Evolutionary conservation across 1,284 basidiomycete genomes (phyloP), one percentile per base, ranked within the genome.

Genomic region (Ustilago shanxiensis): DNA sequence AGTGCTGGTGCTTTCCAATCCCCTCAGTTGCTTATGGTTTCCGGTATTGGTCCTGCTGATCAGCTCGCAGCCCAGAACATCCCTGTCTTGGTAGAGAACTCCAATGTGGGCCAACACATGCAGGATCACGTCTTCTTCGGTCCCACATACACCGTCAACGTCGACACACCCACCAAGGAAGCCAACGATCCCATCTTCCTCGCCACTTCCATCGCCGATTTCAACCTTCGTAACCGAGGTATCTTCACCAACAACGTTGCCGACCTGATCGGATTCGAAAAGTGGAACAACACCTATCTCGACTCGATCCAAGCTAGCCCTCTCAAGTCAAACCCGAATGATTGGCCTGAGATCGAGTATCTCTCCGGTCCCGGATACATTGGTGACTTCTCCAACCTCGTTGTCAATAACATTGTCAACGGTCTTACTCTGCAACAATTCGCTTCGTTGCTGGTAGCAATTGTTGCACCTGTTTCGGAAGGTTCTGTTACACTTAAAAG

Each of bases 401-500:
- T 77, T 7, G 37, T 47, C 11, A 55, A 69, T 52, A 81, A 79
- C 58, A 31, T 72, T 10, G 51, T 57, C 11, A 45, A 64, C 22
- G 78, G 78, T 20, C 49, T 69, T 10, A 55, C 44, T 1, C 66
- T 77, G 7, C 67, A 78, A n/a, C 67, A 70, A 18, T 82, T 66
- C 24, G 78, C 64, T 4, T 61, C 69, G 18, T 60, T 82, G 9
- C 71, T 82, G 16, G 68, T 75, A 0, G 80, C 80, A 3, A 61
- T 82, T 14, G 77, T 82, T 2, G 71, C 76, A 0, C 86, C 86
- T 0, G 63, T 69, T 35, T 84, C 82, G 24, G 44, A 66, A 7
- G 89, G 89, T 0, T 81, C 77, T 0, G 82, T 89, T 37, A 85
- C 79, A 4, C 76, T 89, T 33, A 77, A 79, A 47, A 86, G 85